These are phyloP conservation scores for Sambucus nigra DNA, from an alignment of 129 eudicot genomes.

Conservation along the genomic window DNA sequence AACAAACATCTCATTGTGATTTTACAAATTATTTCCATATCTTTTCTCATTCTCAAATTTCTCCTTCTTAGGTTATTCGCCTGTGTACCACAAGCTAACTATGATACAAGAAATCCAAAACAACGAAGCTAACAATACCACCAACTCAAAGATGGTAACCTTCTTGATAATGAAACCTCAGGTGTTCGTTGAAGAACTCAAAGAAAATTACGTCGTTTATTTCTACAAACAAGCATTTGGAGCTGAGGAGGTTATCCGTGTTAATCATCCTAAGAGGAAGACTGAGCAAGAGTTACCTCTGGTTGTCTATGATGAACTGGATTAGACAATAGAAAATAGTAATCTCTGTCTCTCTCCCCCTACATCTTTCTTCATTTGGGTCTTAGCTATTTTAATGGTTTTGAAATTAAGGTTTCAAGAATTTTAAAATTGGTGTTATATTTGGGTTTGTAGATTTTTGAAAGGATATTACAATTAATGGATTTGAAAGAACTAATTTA, in stretches of 20 bases:
- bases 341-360: no score
- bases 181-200: conserved; percentile 47
- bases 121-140: conserved; percentile 23
- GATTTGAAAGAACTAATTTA: no score
- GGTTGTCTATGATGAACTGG: conserved; percentile 63
- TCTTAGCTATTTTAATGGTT: no score
- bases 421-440: no score
- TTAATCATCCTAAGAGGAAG: conserved; percentile 57
- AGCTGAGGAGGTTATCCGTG: conserved; percentile 68
- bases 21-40: no score
- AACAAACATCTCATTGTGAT: no score
- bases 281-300: conserved; percentile 82
- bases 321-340: no score
- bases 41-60: background rate
- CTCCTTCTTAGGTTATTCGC: conserved; percentile 33
- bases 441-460: no score
- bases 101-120: conserved; percentile 42
- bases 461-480: no score
- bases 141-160: conserved; percentile 24
- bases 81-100: conserved; percentile 14
- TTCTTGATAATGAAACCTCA: conserved; percentile 57
- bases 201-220: conserved; percentile 64
- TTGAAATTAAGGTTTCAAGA: no score
- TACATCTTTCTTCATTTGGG: no score
- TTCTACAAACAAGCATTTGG: conserved; percentile 87